Conservation (phyloP, 192 early-diverging fungal genomes). For the Backusella australiensis region DNA sequence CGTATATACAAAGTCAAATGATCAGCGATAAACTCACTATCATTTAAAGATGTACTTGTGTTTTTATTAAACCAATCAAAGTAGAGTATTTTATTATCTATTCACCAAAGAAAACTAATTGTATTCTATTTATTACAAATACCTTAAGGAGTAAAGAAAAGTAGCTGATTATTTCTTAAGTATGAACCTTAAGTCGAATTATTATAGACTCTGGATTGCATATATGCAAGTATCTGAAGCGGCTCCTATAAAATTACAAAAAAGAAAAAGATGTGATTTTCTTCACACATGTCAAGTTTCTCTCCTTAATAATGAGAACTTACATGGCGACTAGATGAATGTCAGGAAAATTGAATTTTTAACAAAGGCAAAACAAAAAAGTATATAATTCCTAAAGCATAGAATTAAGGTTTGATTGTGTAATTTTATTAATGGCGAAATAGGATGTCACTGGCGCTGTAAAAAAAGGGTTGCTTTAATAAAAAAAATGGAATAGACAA, state of each 20-base stretch:
- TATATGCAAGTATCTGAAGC: neutral
- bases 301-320: neutral
- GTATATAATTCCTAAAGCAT: neutral
- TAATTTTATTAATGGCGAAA: neutral
- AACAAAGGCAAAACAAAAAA: neutral
- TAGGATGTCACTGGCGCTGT: too few relatives aligned
- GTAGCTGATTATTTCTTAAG: neutral
- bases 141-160: neutral
- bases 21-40: neutral
- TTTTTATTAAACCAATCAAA: neutral
- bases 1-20: neutral
- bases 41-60: neutral
- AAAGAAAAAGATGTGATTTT: neutral
- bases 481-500: neutral
- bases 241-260: neutral
- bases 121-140: neutral
- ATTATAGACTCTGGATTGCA: neutral
- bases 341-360: neutral
- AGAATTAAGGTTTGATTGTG: neutral
- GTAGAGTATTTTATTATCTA: neutral
- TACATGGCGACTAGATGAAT: neutral
- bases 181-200: neutral
- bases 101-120: neutral
- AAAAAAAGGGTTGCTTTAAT: neutral
- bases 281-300: neutral